These are phyloP conservation scores for Austropuccinia psidii DNA, from an alignment of 1,284 basidiomycete genomes.

Conservation along the genomic window DNA sequence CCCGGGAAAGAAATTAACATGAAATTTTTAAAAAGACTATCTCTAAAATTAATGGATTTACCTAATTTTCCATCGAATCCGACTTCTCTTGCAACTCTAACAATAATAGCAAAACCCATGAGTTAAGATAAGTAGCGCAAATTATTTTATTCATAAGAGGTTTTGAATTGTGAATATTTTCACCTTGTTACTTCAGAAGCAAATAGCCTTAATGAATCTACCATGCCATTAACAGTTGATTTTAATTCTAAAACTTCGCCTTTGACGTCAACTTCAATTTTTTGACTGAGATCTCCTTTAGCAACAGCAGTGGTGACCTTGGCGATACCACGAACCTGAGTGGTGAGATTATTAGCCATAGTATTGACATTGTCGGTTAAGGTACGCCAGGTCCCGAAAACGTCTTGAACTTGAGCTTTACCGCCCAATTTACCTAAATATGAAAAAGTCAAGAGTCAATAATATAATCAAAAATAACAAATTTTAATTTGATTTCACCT, in stretches of 20 bases:
- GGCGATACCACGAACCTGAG: slow-evolving; percentile 46
- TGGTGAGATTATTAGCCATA: slow-evolving; percentile 46
- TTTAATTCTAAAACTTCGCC: slow-evolving; percentile 48
- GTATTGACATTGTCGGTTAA: slow-evolving; percentile 51
- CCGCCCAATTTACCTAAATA: slow-evolving; percentile 50
- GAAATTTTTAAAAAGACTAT: slow-evolving; percentile 40
- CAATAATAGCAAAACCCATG: slow-evolving; percentile 56
- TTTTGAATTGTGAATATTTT: not conserved
- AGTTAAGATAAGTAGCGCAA: not conserved
- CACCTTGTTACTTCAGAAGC: slow-evolving; percentile 47
- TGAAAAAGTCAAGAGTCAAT: slow-evolving; percentile 45
- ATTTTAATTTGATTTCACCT: slow-evolving; percentile 86
- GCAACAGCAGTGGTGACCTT: slow-evolving; percentile 49
- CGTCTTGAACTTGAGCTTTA: slow-evolving; percentile 50
- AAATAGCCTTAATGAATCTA: slow-evolving; percentile 47
- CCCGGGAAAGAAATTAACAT: slow-evolving; percentile 41
- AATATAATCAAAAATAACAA: slow-evolving; percentile 74
- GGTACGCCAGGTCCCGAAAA: slow-evolving; percentile 51
- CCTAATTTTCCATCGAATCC: slow-evolving; percentile 48
- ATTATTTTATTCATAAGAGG: not conserved
- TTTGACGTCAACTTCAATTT: slow-evolving; percentile 49
- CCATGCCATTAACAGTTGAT: slow-evolving; percentile 49
- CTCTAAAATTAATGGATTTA: slow-evolving; percentile 47
- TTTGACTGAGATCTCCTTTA: slow-evolving; percentile 48
- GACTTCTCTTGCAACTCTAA: slow-evolving; percentile 51